Percentiles rank a stretch among this genome's conserved stretches.
These are phyloP conservation scores for Zygosaccharomyces lentus DNA, from an alignment of 805 yeast species.

Conservation along the genomic window DNA sequence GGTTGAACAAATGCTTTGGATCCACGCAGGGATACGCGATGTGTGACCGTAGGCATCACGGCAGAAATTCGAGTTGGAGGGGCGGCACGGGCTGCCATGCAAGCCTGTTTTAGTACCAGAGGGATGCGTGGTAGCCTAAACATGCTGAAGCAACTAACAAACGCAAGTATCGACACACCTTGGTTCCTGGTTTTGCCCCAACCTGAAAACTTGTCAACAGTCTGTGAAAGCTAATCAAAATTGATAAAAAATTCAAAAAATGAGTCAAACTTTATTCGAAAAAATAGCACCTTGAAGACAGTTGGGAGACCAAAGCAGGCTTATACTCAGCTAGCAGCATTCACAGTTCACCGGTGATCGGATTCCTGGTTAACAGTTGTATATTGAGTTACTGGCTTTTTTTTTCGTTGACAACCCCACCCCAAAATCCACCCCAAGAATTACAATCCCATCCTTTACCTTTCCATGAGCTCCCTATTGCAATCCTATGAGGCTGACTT, in stretches of 20 bases:
- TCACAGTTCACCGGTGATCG: no score
- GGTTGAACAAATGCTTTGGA: background rate
- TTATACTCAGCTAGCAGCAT: no score
- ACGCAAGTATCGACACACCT: background rate
- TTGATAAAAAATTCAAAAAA: background rate
- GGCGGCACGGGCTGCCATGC: background rate
- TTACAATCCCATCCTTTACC: background rate
- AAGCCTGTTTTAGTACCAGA: background rate
- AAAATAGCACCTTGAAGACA: background rate
- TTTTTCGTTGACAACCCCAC: background rate
- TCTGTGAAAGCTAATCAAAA: background rate
- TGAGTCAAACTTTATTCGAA: background rate
- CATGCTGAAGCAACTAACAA: background rate
- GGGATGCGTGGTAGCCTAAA: constrained; percentile 1
- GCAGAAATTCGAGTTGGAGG: background rate
- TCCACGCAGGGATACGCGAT: background rate
- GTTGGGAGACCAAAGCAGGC: no score
- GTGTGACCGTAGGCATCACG: background rate
- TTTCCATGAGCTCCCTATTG: constrained; percentile 27
- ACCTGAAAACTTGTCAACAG: background rate
- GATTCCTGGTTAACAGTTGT: no score
- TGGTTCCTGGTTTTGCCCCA: background rate
- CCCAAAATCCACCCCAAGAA: background rate
- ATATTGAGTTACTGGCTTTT: background rate
- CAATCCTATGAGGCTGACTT: constrained; percentile 39